Evolutionary conservation across 805 yeast species (phyloP).

Genomic region (Yamadazyma philogaea): DNA sequence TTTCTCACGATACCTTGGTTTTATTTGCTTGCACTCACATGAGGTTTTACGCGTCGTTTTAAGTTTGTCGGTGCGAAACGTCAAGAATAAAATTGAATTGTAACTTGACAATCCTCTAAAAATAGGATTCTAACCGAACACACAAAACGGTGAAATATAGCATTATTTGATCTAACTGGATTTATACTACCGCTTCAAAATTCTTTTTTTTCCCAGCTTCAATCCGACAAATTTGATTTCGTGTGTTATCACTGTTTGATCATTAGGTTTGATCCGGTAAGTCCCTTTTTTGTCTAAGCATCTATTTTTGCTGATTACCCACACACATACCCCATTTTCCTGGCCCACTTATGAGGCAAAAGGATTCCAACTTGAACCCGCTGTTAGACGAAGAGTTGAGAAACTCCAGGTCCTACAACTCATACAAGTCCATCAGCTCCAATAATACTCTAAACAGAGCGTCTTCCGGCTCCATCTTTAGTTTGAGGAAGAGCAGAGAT

Average conservation of each 20-base stretch:
- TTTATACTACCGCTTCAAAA: neutral
- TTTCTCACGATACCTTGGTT: no score
- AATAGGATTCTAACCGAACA: neutral
- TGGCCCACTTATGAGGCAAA: slow-evolving; percentile 21
- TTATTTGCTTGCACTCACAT: neutral
- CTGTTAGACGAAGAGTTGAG: slow-evolving; percentile 25
- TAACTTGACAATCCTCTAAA: neutral
- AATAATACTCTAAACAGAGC: slow-evolving; percentile 19
- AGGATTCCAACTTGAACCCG: slow-evolving; percentile 19
- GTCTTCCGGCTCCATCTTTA: slow-evolving; percentile 36
- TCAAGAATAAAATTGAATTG: neutral
- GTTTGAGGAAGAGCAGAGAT: slow-evolving; percentile 29
- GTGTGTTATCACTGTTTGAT: neutral
- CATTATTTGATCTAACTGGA: neutral
- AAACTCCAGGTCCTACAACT: slow-evolving; percentile 27
- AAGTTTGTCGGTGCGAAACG: neutral
- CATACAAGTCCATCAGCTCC: slow-evolving; percentile 13
- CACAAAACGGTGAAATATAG: neutral
- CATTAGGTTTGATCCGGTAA: neutral
- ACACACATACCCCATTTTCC: neutral
- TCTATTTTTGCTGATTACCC: neutral
- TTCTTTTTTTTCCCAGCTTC: no score
- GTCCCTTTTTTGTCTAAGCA: neutral
- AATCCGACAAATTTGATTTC: neutral
- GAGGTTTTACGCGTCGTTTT: neutral